Evolutionary conservation across 2,329 filamentous ascomycete genomes (phyloP), one percentile per base, ranked within the genome.

Genomic region (Nothophoma quercina): DNA sequence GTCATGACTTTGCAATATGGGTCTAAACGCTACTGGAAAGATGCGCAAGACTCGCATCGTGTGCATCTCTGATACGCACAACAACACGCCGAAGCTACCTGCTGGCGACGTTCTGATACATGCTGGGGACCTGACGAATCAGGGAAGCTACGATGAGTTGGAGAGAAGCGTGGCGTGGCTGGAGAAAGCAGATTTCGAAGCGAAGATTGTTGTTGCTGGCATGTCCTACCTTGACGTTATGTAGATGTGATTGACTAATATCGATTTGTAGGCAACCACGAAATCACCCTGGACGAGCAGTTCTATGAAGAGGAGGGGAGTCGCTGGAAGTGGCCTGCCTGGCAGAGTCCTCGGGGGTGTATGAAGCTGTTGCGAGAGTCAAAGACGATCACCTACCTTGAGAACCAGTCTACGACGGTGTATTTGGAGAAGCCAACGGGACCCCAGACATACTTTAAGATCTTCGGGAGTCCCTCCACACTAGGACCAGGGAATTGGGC

Each of bases 41-140:
- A 48, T 7, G 45, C 44, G 51, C 43, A 73, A 66, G 49, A 86
- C 88, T 5, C 83, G 88, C 55, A 82, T 92, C 51, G 87, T 92
- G 44, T 91, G 88, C 74, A 81, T 92, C 49, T 89, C 89, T 4
- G 89, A 93, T 73, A 92, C 88, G 2, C 88, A 92, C 73, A 90
- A 90, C 68, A 81, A 80, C 48, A 76, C 77, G 4, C 81, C 82
- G 12, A 87, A 84, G 62, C 79, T 91, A 1, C 89, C 89, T 0
- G 81, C 80, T 18, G 89, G 89, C 32, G 88, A 93, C 68, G 83
- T 93, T 7, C 78, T 93, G 26, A 86, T 92, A 41, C 88, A 91
- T 67, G 88, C 89, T 1, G 89, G 89, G 6, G 89, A 93, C 68
- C 73, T 93, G 60, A 90, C 88, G 3, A 91, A 91, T 68, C 85